Evolutionary conservation across 2,329 filamentous ascomycete species (phyloP), one percentile per base, ranked within the genome.

Genomic region (Trichoderma cornu-damae): DNA sequence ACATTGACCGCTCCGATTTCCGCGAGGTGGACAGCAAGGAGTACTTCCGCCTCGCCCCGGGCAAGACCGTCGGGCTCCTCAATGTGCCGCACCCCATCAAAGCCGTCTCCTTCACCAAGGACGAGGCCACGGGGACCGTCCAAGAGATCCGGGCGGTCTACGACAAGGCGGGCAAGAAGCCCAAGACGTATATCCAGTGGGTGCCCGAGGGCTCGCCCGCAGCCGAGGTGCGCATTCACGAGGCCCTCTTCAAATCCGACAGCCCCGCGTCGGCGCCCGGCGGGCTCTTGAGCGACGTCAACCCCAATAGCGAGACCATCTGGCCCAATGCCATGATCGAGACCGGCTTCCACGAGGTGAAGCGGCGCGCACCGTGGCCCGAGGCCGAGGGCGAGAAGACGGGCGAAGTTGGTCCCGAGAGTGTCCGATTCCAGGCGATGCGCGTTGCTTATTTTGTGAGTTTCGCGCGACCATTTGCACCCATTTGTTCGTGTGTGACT

Each of bases 171-270:
- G 82, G 79, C 37, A 83, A 84, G 67, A 82, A 84, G 64, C 84
- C 86, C 43, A 91, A 92, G 73, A 84, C 89, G 2, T 87, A 81
- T 68, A 94, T 96, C 69, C 90, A 95, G 68, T 96, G 90, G 91
- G 88, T 95, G 4, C 64, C 84, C 12, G 81, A 84, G 38, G 85
- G 82, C 1, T 79, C 85, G 1, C 78, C 78, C 6, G 82, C 83
- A 60, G 87, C 86, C 11, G 86, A 90, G 70, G 87, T 84, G 35
- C 86, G 90, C 52, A 77, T 92, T 49, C 86, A 91, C 74, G 87
- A 90, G 68, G 77, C 83, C 1, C 80, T 96, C 0, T 96, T 96
- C 81, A 90, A 89, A 69, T 88, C 85, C 3, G 85, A 90, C 38
- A 86, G 92, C 65, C 91, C 90, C 6, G 85, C 86, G 49, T 80